These are phyloP conservation scores for Elsinoe necatrix DNA, from an alignment of 2,329 filamentous ascomycete species.

Conservation along the genomic window DNA sequence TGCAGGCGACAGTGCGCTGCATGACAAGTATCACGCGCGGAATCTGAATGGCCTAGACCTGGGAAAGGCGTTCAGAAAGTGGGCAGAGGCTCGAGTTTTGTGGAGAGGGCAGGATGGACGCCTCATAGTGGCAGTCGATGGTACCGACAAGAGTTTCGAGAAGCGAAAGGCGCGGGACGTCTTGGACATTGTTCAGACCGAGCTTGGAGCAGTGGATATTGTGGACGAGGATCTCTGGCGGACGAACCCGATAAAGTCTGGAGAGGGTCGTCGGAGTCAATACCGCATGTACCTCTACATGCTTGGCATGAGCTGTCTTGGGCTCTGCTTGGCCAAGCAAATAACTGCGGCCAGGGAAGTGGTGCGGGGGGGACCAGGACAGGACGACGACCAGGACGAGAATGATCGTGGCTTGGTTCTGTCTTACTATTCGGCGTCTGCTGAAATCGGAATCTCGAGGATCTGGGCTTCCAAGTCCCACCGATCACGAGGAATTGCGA, in stretches of 20 bases:
- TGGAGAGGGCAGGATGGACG: constrained; percentile 29
- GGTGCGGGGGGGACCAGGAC: background rate
- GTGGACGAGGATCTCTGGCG: constrained; percentile 51
- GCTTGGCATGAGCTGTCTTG: constrained; percentile 53
- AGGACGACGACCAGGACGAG: background rate
- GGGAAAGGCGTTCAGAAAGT: constrained; percentile 48
- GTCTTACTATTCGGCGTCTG: constrained; percentile 17
- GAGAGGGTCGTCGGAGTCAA: constrained; percentile 30
- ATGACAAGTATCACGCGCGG: constrained; percentile 56
- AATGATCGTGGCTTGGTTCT: background rate
- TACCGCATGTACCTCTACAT: constrained; percentile 57
- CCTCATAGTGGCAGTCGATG: constrained; percentile 50
- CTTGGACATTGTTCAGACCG: constrained; percentile 54
- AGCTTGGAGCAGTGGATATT: constrained; percentile 54
- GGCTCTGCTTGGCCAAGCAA: constrained; percentile 52
- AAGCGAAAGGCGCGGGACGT: constrained; percentile 47
- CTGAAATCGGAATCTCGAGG: constrained; percentile 49
- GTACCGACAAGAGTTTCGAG: constrained; percentile 44
- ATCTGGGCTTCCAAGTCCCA: constrained; percentile 56
- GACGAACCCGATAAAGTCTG: constrained; percentile 8
- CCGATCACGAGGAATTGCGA: constrained; percentile 50
- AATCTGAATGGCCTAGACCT: constrained; percentile 54
- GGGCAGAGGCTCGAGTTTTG: constrained; percentile 16
- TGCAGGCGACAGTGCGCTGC: constrained; percentile 52
- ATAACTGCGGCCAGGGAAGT: constrained; percentile 51